Conservation (phyloP, 305 asterid genomes). For the Rubia peregrina region DNA sequence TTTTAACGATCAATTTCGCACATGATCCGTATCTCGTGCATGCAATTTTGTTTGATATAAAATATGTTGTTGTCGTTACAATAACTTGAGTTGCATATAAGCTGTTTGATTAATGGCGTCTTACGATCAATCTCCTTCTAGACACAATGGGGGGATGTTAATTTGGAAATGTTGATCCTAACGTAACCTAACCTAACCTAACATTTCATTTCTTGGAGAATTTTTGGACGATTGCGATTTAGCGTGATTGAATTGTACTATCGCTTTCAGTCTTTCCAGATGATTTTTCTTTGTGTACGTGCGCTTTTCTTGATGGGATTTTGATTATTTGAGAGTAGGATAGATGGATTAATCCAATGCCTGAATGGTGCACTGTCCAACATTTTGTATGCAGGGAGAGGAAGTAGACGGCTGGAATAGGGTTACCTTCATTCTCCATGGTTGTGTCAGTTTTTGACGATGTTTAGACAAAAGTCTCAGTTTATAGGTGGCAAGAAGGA, state of each 20-base stretch:
- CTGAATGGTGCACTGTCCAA: not conserved
- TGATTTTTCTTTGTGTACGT: not conserved
- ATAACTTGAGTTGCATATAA: not conserved
- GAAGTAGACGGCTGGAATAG: constrained; percentile 3
- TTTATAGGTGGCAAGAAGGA: constrained; percentile 72
- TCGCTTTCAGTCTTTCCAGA: not conserved
- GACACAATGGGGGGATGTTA: not conserved
- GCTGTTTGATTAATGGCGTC: constrained; percentile 1
- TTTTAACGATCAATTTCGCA: not conserved
- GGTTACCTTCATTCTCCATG: constrained; percentile 26
- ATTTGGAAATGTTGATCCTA: not conserved
- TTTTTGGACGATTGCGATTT: not conserved
- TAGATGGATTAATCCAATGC: not conserved
- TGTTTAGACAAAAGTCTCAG: constrained; percentile 67
- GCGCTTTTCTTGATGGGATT: not conserved
- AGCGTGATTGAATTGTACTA: not conserved
- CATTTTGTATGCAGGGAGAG: not conserved
- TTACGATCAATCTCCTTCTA: not conserved
- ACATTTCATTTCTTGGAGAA: not conserved
- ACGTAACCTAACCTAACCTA: not conserved
- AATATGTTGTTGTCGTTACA: not conserved
- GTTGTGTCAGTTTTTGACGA: constrained; percentile 23
- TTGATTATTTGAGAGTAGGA: not conserved
- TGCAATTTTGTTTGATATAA: not conserved
- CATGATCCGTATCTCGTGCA: not conserved